Conservation (phyloP, 2,329 filamentous ascomycete species). For the Alternaria metachromatica region DNA sequence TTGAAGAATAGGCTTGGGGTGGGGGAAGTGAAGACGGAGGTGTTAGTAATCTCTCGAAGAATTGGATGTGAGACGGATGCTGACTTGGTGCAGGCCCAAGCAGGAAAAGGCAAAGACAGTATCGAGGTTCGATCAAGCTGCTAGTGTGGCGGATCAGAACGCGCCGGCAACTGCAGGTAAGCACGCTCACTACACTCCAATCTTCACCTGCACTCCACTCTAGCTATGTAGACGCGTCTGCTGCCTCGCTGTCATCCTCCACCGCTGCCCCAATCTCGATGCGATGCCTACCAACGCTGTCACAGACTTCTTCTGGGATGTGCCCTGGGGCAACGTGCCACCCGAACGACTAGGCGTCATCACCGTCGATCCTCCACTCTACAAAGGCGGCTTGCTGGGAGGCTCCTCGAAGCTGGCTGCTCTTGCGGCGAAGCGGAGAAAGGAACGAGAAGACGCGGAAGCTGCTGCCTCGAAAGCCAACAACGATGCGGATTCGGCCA, state of each 20-base stretch:
- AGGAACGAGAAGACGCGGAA: constrained; percentile 73
- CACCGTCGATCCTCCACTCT: constrained; percentile 66
- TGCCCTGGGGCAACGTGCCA: constrained; percentile 83
- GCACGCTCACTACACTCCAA: constrained; percentile 38
- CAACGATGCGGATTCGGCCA: constrained; percentile 40
- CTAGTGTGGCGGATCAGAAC: constrained; percentile 46
- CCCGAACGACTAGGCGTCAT: constrained; percentile 66
- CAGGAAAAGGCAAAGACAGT: constrained; percentile 46
- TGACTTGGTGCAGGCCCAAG: constrained; percentile 27
- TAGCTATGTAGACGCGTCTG: constrained; percentile 20
- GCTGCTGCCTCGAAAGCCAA: constrained; percentile 24
- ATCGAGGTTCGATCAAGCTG: constrained; percentile 55
- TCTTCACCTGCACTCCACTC: constrained; percentile 15
- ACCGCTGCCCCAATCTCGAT: constrained; percentile 44
- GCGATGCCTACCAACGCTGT: constrained; percentile 26
- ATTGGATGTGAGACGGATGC: too few species aligned
- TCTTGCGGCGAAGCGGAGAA: constrained; percentile 83
- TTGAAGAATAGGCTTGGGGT: constrained; percentile 64
- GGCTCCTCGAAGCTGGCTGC: constrained; percentile 89
- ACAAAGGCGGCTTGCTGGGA: constrained; percentile 75
- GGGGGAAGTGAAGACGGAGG: constrained; percentile 23
- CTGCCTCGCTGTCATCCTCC: constrained; percentile 12
- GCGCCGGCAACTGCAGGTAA: constrained; percentile 55
- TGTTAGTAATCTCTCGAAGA: too few species aligned
- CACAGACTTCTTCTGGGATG: constrained; percentile 76